A percentile compares a stretch with the other conserved stretches of the same genome.
phyloP scores from a whole-genome alignment of 768 basidiomycete species.

The Auricularia sp. region DNA sequence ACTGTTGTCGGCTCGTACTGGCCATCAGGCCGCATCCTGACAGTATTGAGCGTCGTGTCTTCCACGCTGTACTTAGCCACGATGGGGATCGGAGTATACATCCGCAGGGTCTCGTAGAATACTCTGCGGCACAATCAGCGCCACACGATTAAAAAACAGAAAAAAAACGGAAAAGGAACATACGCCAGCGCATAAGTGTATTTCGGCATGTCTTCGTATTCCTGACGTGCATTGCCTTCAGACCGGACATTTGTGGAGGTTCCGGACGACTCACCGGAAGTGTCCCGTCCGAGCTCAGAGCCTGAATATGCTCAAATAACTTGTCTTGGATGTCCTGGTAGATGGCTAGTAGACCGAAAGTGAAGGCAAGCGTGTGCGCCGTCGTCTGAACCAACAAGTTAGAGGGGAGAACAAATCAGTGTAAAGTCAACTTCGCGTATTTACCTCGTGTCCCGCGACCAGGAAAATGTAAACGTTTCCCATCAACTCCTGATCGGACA shows the following conservation, averaged over 20 bases:
- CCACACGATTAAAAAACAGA: conserved; percentile 5
- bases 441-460: conserved; percentile 17
- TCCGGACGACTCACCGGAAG: conserved; percentile 1
- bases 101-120: conserved; percentile 14
- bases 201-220: not conserved
- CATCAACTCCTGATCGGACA: not conserved
- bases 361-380: conserved; percentile 15
- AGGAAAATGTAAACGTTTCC: conserved; percentile 11
- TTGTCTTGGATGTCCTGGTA: conserved; percentile 15
- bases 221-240: not conserved
- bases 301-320: conserved; percentile 7
- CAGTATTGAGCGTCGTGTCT: not conserved
- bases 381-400: conserved; percentile 11
- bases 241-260: not conserved
- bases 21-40: not conserved
- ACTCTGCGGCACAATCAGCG: conserved; percentile 8
- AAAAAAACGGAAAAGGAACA: not conserved
- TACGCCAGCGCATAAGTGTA: not conserved
- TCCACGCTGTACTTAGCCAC: not conserved
- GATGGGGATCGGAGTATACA: conserved; percentile 10
- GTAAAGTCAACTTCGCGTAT: not conserved
- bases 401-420: no score
- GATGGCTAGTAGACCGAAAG: conserved; percentile 16
- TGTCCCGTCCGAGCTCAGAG: not conserved
- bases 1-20: not conserved